A percentile compares a stretch with the other conserved stretches of the same genome.
Evolutionary conservation across 768 basidiomycete species (phyloP).

Genomic region (Termitomyces sp.): DNA sequence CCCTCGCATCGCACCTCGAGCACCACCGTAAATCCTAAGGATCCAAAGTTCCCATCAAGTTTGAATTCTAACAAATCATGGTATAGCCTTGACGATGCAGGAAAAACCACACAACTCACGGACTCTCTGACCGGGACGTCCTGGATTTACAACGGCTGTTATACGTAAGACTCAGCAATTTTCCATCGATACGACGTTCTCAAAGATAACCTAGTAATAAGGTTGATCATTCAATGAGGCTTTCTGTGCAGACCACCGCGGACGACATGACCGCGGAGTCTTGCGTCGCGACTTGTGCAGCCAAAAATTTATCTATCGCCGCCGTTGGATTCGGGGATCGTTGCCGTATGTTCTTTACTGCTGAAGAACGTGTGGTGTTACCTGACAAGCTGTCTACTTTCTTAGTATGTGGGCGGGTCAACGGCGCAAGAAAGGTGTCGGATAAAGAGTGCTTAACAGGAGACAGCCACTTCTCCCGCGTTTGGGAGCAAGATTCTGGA

Average conservation of each 20-base stretch:
- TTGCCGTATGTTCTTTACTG: background rate
- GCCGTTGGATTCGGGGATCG: background rate
- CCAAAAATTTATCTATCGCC: background rate
- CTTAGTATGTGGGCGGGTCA: background rate
- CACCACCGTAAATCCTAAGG: background rate
- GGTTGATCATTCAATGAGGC: background rate
- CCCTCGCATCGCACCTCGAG: background rate
- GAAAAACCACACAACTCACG: background rate
- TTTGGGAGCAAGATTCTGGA: background rate
- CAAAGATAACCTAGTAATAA: background rate
- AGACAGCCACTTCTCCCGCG: background rate
- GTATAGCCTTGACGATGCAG: background rate
- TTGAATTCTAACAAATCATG: background rate
- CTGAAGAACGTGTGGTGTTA: background rate
- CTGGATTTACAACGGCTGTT: background rate
- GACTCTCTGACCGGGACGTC: background rate
- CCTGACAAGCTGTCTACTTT: background rate
- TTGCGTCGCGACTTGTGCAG: background rate
- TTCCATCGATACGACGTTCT: background rate
- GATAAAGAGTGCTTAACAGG: background rate
- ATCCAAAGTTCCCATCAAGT: background rate
- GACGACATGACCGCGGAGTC: background rate
- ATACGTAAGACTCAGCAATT: background rate
- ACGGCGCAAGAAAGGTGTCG: background rate
- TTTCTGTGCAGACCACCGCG: background rate